phyloP scores from a whole-genome alignment of 495 filamentous ascomycete genomes.

The Podospora fimiseda region DNA sequence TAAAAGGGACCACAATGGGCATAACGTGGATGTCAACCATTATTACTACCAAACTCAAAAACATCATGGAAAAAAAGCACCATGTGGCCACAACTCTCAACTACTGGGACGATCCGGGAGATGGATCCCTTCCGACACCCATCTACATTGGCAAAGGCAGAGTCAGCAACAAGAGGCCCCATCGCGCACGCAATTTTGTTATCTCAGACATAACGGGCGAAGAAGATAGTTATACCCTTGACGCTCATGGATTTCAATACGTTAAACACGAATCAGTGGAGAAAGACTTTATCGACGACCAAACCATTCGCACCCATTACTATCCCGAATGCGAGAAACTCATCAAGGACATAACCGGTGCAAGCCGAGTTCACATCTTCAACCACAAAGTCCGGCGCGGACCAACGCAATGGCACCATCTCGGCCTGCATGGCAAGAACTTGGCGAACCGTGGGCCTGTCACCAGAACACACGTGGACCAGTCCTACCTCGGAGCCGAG shows the following conservation, averaged over 20 bases:
- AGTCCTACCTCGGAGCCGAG: constrained; percentile 55
- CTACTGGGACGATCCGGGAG: constrained; percentile 55
- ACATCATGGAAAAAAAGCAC: constrained; percentile 7
- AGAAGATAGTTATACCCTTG: constrained; percentile 30
- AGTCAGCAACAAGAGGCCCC: constrained; percentile 40
- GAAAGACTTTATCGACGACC: constrained; percentile 56
- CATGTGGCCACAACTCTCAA: constrained; percentile 53
- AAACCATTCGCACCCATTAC: constrained; percentile 52
- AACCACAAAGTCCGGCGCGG: constrained; percentile 66
- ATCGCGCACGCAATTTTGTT: constrained; percentile 32
- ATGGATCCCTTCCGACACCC: constrained; percentile 52
- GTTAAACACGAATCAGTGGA: constrained; percentile 27
- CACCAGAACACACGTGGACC: constrained; percentile 63
- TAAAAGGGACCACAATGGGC: neutral
- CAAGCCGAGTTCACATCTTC: constrained; percentile 59
- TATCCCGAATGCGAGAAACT: constrained; percentile 57
- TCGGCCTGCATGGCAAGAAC: constrained; percentile 24
- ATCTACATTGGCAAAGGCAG: constrained; percentile 36
- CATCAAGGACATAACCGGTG: constrained; percentile 56
- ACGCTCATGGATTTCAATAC: constrained; percentile 38
- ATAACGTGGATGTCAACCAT: too few species aligned
- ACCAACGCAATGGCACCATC: constrained; percentile 32
- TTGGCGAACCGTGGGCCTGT: constrained; percentile 52
- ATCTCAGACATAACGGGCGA: constrained; percentile 34
- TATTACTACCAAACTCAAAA: neutral